Evolutionary conservation across 73 alveolate genomes (phyloP), one percentile per base, ranked within the genome.

Genomic region (Loxodes magnus): DNA sequence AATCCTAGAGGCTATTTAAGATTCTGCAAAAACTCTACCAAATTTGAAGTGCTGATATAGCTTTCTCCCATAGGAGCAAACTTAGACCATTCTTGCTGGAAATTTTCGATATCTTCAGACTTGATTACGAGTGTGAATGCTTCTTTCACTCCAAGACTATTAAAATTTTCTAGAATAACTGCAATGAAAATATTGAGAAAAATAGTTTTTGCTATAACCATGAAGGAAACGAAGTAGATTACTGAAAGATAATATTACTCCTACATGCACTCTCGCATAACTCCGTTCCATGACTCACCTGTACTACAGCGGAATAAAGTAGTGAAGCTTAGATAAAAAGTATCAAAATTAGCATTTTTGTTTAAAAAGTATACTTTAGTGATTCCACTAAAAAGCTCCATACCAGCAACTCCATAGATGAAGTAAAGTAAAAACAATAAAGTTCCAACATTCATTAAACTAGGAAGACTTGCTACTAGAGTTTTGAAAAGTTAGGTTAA

Each of bases 141-240:
- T 16, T 43, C 57, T 7, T 39, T 74, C 37, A 56, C 77, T 31
- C 61, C 80, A 3, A 56, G 20, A 16, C 39, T 42, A 4, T 16
- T 33, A 60, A 51, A 74, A 41, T 67, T 68, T 38, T 76, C 58
- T 39, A 76, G 27, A 26, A 76, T 61, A 43, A 76, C 71, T 3
- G 90, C 90, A 14, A 70, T 62, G 48, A 76, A 76, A 20, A 76
- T 57, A 41, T 70, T 76, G 33, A 76, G 42, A 41, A 76, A 71
- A 36, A 76, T 65, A 10, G 57, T 42, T 4, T 34, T 35, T 38
- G 57, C 79, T 7, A 76, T 21, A 22, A 76, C 48, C 24, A 35
- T 28, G 34, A 55, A 76, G 20, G 73, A 38, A 22, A 35, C 34
- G 57, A 65, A 62, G 68, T 38, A 76, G 3, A 62, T 0, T 21